A percentile compares a stretch with the other conserved stretches of the same genome.
phyloP scores from a whole-genome alignment of 352 stramenopile genomes.

The Phytophthora rubi region DNA sequence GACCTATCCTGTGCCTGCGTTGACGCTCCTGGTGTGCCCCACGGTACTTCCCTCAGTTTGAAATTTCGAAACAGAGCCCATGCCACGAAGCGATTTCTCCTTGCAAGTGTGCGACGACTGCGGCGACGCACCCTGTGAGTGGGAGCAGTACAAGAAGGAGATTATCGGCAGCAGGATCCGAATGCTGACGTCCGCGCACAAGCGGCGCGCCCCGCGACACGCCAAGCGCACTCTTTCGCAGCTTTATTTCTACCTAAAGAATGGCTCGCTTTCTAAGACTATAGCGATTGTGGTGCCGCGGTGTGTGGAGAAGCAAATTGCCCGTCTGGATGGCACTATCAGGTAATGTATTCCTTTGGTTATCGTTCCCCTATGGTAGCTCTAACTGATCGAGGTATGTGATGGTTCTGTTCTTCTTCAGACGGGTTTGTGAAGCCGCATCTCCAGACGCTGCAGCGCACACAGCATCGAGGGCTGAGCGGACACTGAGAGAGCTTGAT shows the following conservation, averaged over 20 bases:
- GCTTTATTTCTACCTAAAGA: conserved; percentile 4
- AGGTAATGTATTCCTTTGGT: not conserved
- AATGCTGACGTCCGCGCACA: not conserved
- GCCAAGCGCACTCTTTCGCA: not conserved
- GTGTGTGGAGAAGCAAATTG: conserved; percentile 7
- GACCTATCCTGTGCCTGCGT: not conserved
- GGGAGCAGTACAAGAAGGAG: not conserved
- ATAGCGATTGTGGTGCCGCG: not conserved
- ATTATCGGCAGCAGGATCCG: conserved; percentile 10
- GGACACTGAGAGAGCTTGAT: too few relatives aligned
- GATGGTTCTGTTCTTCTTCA: too few relatives aligned
- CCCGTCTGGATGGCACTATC: not conserved
- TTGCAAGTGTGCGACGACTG: not conserved
- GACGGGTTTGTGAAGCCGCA: too few relatives aligned
- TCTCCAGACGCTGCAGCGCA: too few relatives aligned
- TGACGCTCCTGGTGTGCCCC: not conserved
- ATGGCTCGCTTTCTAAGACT: not conserved
- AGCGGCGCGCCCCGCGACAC: not conserved
- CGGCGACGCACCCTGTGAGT: conserved; percentile 4
- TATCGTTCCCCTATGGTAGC: not conserved
- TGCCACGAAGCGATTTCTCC: not conserved
- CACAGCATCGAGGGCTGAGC: too few relatives aligned
- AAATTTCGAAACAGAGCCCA: not conserved
- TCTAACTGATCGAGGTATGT: not conserved
- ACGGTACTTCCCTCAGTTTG: conserved; percentile 2